Evolutionary conservation across 306 rosid genomes (phyloP), one percentile per base, ranked within the genome.

Genomic region (Trifolium pratense): DNA sequence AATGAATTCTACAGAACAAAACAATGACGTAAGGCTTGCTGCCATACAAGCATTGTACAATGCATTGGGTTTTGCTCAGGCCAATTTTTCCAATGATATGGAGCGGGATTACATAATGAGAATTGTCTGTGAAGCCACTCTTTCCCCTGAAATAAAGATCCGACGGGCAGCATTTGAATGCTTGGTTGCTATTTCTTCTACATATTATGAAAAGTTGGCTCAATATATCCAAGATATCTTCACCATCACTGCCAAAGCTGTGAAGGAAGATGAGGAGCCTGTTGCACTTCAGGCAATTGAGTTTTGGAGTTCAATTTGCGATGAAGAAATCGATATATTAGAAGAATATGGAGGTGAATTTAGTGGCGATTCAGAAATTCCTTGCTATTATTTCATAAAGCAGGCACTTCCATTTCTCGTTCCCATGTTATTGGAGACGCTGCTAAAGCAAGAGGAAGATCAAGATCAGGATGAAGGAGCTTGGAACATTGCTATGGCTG

Each of bases 401-500:
- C 96, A 90, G 72, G 98, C 98, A 7, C 98, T 93, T 34, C 85
- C 97, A 42, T 87, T 83, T 78, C 90, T 93, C 40, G 85, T 93
- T 29, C 98, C 98, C 10, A 75, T 93, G 95, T 79, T 93, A 52
- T 77, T 93, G 77, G 98, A 93, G 80, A 89, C 98, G 0, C 82
- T 93, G 14, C 87, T 89, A 7, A 93, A 90, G 85, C 98, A 93
- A 82, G 97, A 93, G 70, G 97, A 93, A 79, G 97, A 91, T 79
- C 98, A 90, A 73, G 98, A 93, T 86, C 98, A 89, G 74, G 98
- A 93, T 43, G 98, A 93, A 80, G 98, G 96, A 45, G 97, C 98
- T 20, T 93, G 98, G 98, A 93, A 93, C 73, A 89, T 93, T 86
- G 98, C 98, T 49, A 93, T 93, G 98, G 98, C 98, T 74, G 98